phyloP scores from a whole-genome alignment of 2,329 filamentous ascomycete species.

The Fusarium redolens region DNA sequence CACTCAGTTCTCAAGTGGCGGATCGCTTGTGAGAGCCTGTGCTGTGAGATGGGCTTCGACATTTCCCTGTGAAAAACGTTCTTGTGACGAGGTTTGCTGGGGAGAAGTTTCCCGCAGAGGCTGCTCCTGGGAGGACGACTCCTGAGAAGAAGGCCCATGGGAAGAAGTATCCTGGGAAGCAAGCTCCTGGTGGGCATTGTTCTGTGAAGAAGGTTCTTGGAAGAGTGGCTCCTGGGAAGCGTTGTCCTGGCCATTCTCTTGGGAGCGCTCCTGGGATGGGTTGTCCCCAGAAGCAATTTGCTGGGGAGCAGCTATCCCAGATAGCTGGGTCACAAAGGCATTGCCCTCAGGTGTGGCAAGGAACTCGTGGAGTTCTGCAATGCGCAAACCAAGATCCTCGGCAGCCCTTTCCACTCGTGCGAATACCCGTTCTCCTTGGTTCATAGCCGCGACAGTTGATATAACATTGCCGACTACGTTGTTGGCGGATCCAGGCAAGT shows the following conservation, averaged over 20 bases:
- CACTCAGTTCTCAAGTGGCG: neutral
- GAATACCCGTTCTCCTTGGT: constrained; percentile 59
- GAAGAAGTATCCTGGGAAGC: neutral
- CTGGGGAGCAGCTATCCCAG: neutral
- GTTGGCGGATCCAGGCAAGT: constrained; percentile 34
- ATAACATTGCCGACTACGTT: constrained; percentile 54
- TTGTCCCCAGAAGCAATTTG: neutral
- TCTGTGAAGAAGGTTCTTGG: neutral
- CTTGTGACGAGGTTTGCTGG: neutral
- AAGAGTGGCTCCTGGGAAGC: neutral
- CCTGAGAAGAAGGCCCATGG: neutral
- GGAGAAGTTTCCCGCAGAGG: neutral
- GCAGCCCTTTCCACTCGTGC: constrained; percentile 65
- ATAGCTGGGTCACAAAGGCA: neutral
- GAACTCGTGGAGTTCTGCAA: constrained; percentile 63
- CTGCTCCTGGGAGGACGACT: neutral
- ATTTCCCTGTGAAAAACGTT: neutral
- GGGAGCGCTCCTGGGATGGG: neutral
- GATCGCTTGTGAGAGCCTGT: neutral
- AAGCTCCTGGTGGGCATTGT: neutral
- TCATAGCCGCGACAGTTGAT: constrained; percentile 56
- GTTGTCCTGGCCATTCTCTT: neutral
- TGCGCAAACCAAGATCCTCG: constrained; percentile 64
- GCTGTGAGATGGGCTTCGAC: neutral
- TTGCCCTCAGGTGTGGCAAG: constrained; percentile 44